Base-by-base conservation (phyloP, 2,329 filamentous ascomycete species). In the Penicillium sp. region DNA sequence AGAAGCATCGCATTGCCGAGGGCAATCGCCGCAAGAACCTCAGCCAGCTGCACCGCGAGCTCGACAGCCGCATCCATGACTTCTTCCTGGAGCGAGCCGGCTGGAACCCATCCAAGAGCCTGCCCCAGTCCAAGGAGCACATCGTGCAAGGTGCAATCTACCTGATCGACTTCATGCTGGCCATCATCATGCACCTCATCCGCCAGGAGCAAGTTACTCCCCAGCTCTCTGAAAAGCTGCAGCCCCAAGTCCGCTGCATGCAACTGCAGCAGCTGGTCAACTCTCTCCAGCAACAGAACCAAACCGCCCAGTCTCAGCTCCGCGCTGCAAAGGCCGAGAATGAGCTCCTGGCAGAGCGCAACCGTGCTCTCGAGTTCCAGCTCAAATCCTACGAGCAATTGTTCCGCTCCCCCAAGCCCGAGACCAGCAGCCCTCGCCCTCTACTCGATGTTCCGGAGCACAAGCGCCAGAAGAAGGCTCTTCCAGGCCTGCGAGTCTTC, bases 51-150 rank as follows among this genome's bases (percentile, higher is more conserved):
- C 67, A 70, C 46, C 67, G 67, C 13, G 66, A 70, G 48, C 47
- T 71, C 15, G 68, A 71, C 46, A 63, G 62, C 52, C 66, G 68
- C 3, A 64, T 71, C 31, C 66, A 69, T 42, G 66, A 71, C 50
- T 69, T 65, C 54, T 71, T 71, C 53, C 61, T 71, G 6, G 65
- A 70, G 53, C 61, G 62, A 13, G 70, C 70, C 13, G 68, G 70
- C 33, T 72, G 70, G 68, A 71, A 72, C 42, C 65, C 63, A 18
- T 62, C 65, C 31, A 71, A 71, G 53, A 71, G 65, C 53, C 57
- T 70, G 35, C 66, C 65, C 3, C 66, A 72, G 35, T 72, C 69
- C n/a, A 72, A 72, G 57, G 68, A 71, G 47, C 68, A 72, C 50
- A 71, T 71, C 18, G 66, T 71, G 10, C 66, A 70, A 55, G 68